Conservation (phyloP, 176 grass and related monocot species). For the Dendrocalamus sinicus region DNA sequence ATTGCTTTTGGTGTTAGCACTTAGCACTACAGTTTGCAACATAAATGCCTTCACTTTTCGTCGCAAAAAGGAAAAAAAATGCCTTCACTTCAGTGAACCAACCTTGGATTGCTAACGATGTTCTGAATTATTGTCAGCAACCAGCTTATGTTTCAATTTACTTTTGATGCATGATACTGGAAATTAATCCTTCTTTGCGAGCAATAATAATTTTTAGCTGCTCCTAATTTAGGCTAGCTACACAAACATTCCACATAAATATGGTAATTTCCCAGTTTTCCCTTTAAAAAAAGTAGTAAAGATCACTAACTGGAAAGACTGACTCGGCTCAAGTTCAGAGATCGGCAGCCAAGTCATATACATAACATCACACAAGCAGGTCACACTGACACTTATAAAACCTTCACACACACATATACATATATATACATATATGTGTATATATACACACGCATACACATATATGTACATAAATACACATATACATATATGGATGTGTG, state of each 20-base stretch:
- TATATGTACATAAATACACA: background rate
- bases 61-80: too few species aligned
- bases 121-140: background rate
- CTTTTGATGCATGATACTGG: background rate
- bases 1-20: background rate
- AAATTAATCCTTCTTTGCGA: background rate
- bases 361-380: background rate
- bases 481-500: too few species aligned
- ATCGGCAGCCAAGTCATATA: background rate
- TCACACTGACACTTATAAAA: background rate
- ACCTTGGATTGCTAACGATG: background rate
- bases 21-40: background rate
- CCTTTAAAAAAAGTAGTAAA: background rate
- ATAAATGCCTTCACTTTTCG: background rate
- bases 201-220: too few species aligned
- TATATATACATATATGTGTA: background rate
- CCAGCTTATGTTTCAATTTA: background rate
- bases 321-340: background rate
- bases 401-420: background rate
- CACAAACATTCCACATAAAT: background rate
- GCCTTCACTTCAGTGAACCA: background rate
- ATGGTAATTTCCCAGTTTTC: background rate
- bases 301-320: background rate
- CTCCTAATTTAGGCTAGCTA: background rate
- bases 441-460: background rate